These are phyloP conservation scores for Fusarium duplospermum DNA, from an alignment of 2,329 filamentous ascomycete species.

Conservation along the genomic window DNA sequence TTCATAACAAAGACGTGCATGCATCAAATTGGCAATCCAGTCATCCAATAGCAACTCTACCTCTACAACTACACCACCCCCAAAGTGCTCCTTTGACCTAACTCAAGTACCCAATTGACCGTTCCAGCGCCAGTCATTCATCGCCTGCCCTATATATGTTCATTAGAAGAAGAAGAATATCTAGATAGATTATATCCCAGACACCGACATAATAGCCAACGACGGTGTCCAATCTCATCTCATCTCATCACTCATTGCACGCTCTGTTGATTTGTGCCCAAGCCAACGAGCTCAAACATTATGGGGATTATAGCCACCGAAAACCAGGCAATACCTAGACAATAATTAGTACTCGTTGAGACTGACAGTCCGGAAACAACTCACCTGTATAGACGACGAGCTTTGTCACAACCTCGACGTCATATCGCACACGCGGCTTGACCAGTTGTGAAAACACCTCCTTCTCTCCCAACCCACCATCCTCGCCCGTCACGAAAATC, in stretches of 20 bases:
- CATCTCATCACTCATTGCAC: conserved; percentile 37
- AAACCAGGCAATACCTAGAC: conserved; percentile 81
- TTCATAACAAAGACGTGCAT: background rate
- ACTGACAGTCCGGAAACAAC: background rate
- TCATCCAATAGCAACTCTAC: conserved; percentile 15
- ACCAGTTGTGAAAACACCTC: conserved; percentile 88
- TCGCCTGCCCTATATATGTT: conserved; percentile 35
- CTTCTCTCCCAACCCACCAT: conserved; percentile 70
- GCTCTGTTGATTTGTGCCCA: conserved; percentile 57
- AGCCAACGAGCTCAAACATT: conserved; percentile 72
- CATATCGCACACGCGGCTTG: conserved; percentile 90
- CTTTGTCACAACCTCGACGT: conserved; percentile 99
- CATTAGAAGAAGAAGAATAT: conserved; percentile 32
- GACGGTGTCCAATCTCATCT: conserved; percentile 14
- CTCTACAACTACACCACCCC: conserved; percentile 17
- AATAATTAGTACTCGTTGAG: conserved; percentile 3
- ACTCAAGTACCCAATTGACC: conserved; percentile 16
- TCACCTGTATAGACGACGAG: conserved; percentile 92
- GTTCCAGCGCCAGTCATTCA: conserved; percentile 35
- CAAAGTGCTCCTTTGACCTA: conserved; percentile 7
- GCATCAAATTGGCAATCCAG: background rate
- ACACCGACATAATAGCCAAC: conserved; percentile 13
- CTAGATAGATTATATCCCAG: conserved; percentile 28
- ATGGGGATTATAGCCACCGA: conserved; percentile 81
- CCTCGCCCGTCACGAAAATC: conserved; percentile 49